A percentile compares a stretch with the other conserved stretches of the same genome.
Evolutionary conservation across 371 early-diverging fungal species (phyloP).

Genomic region (Zancudomyces culisetae): DNA sequence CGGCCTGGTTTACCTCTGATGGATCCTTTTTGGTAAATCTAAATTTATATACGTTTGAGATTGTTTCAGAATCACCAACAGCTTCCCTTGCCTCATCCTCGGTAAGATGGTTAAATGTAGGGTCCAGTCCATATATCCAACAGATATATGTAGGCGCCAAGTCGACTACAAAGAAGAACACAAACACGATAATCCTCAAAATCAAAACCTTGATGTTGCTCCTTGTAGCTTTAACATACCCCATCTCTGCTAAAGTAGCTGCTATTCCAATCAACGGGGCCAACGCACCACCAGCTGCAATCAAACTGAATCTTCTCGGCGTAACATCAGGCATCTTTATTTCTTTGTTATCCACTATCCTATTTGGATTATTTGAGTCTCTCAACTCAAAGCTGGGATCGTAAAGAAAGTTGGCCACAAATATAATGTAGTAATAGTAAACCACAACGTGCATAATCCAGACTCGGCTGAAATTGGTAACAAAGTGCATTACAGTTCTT

Average conservation of each 20-base stretch:
- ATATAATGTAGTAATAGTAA: constrained; percentile 66
- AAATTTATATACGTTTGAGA: neutral
- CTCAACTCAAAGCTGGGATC: constrained; percentile 22
- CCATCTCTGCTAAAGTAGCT: constrained; percentile 46
- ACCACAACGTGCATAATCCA: constrained; percentile 72
- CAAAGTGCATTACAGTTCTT: constrained; percentile 64
- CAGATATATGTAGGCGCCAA: constrained; percentile 48
- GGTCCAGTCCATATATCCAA: constrained; percentile 22
- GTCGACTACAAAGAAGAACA: constrained; percentile 40
- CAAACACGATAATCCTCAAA: constrained; percentile 36
- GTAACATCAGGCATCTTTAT: constrained; percentile 18
- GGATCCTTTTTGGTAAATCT: neutral
- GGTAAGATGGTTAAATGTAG: constrained; percentile 15
- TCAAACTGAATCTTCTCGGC: constrained; percentile 34
- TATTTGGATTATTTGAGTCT: constrained; percentile 14
- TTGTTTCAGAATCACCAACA: neutral
- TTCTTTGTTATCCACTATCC: constrained; percentile 13
- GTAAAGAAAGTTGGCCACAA: constrained; percentile 50
- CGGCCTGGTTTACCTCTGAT: constrained; percentile 23
- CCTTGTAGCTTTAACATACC: constrained; percentile 45
- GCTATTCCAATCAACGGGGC: constrained; percentile 45
- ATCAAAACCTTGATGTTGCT: constrained; percentile 33
- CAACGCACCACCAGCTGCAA: constrained; percentile 55
- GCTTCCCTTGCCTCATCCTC: constrained; percentile 6
- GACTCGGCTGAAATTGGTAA: constrained; percentile 67